These are phyloP conservation scores for Chlorella sp. DNA, from an alignment of 139 green algal genomes.

Conservation along the genomic window DNA sequence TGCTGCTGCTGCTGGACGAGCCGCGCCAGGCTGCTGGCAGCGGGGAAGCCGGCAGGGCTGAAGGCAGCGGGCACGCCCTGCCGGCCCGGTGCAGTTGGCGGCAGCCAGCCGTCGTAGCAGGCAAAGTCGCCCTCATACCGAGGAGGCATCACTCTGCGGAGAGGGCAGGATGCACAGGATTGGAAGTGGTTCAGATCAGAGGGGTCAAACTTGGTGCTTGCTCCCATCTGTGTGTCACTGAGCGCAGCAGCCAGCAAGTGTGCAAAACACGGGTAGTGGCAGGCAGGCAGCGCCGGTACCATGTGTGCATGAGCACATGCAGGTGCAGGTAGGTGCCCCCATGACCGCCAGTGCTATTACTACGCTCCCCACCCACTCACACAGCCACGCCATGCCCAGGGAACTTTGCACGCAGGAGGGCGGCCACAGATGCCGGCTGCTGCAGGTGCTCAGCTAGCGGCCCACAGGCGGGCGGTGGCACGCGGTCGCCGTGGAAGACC, in stretches of 20 bases:
- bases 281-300: too few relatives aligned
- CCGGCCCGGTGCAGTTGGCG: background rate
- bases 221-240: too few relatives aligned
- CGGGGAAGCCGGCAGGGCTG: conserved; percentile 1
- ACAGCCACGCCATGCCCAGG: conserved; percentile 1
- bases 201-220: too few relatives aligned
- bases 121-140: conserved; percentile 43
- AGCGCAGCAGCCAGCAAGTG: too few relatives aligned
- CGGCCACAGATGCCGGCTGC: conserved; percentile 29
- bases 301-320: too few relatives aligned
- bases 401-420: conserved; percentile 48
- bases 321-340: too few relatives aligned
- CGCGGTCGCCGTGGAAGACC: conserved; percentile 49
- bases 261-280: too few relatives aligned
- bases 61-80: background rate
- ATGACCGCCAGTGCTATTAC: too few relatives aligned
- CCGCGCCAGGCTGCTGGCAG: background rate
- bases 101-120: conserved; percentile 51
- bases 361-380: too few relatives aligned
- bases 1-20: too few relatives aligned
- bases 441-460: conserved; percentile 34
- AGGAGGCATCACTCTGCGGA: conserved; percentile 32
- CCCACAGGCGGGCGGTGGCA: background rate
- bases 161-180: background rate
- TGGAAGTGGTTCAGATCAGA: too few relatives aligned